Evolutionary conservation across 352 stramenopile species (phyloP).

Genomic region (Pythium vanterpoolii): DNA sequence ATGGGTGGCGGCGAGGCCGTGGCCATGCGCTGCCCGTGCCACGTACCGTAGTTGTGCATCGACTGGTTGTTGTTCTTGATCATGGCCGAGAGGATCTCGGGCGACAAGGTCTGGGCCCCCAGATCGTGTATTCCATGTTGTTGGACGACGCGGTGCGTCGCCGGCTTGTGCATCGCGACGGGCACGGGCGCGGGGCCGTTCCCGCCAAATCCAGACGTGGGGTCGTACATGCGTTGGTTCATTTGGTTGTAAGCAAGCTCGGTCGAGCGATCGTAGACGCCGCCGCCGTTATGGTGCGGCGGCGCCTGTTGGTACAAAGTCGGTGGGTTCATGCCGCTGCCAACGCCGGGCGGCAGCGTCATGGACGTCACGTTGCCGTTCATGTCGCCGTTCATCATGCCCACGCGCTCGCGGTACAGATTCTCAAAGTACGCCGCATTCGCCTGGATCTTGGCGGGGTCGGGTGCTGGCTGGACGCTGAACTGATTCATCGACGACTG

Average conservation of each 20-base stretch:
- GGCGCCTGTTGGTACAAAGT: slow-evolving; percentile 38
- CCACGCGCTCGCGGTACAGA: slow-evolving; percentile 55
- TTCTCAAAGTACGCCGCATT: slow-evolving; percentile 84
- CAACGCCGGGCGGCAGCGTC: slow-evolving; percentile 37
- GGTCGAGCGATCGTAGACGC: slow-evolving; percentile 50
- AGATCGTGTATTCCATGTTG: slow-evolving; percentile 37
- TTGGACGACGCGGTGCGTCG: slow-evolving; percentile 28
- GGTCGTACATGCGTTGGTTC: slow-evolving; percentile 66
- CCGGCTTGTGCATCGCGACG: slow-evolving; percentile 45
- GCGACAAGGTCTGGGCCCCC: slow-evolving; percentile 73
- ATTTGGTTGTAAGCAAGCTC: slow-evolving; percentile 67
- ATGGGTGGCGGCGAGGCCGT: slow-evolving; percentile 1
- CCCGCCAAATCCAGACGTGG: slow-evolving; percentile 41
- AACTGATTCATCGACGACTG: slow-evolving; percentile 25
- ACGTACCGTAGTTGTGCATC: slow-evolving; percentile 45
- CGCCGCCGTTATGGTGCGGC: slow-evolving; percentile 12
- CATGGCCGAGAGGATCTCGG: slow-evolving; percentile 78
- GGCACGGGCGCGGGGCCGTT: slow-evolving; percentile 19
- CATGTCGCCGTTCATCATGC: slow-evolving; percentile 33
- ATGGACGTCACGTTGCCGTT: slow-evolving; percentile 22
- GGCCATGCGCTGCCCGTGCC: neutral
- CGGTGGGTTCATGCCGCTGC: slow-evolving; percentile 50
- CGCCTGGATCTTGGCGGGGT: slow-evolving; percentile 69
- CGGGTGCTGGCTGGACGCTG: slow-evolving; percentile 34
- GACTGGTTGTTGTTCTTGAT: slow-evolving; percentile 75